Evolutionary conservation across 208 protist genomes (phyloP).

Genomic region (Jaenimonas drosophilae): DNA sequence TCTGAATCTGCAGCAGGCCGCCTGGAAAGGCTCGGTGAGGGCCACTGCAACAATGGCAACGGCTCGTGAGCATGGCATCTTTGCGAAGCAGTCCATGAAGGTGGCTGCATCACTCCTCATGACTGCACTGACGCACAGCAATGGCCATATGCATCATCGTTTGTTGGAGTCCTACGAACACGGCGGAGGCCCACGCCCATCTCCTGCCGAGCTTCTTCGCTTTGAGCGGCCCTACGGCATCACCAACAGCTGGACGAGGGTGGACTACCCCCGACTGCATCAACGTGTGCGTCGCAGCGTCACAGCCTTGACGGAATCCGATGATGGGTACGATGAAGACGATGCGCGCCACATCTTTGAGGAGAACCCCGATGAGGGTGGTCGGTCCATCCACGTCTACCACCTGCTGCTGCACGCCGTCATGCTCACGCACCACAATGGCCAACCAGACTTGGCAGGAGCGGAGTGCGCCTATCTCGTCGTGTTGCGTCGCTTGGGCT

Average conservation of each 20-base stretch:
- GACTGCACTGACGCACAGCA: conserved; percentile 11
- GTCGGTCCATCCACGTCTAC: not conserved
- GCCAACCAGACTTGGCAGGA: conserved; percentile 9
- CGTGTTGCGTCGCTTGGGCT: conserved; percentile 54
- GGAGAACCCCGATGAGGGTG: conserved; percentile 4
- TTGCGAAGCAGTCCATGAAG: conserved; percentile 27
- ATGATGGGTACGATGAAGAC: conserved; percentile 2
- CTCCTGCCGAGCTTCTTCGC: conserved; percentile 9
- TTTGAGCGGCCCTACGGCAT: conserved; percentile 21
- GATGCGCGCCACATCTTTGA: not conserved
- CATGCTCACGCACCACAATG: not conserved
- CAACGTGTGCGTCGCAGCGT: not conserved
- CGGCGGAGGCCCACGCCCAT: not conserved
- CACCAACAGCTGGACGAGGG: conserved; percentile 17
- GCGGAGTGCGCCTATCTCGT: conserved; percentile 60
- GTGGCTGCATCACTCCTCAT: conserved; percentile 23
- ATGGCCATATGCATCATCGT: conserved; percentile 25
- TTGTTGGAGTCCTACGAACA: conserved; percentile 11
- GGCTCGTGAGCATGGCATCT: conserved; percentile 55
- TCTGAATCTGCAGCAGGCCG: conserved; percentile 20
- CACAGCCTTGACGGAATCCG: not conserved
- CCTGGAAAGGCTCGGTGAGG: conserved; percentile 33
- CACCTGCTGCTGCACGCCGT: not conserved
- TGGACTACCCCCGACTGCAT: conserved; percentile 29
- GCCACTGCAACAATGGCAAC: conserved; percentile 46